A percentile compares a stretch with the other conserved stretches of the same genome.
Conservation (phyloP, 176 grass and related monocot species). For the Paspalum notatum region DNA sequence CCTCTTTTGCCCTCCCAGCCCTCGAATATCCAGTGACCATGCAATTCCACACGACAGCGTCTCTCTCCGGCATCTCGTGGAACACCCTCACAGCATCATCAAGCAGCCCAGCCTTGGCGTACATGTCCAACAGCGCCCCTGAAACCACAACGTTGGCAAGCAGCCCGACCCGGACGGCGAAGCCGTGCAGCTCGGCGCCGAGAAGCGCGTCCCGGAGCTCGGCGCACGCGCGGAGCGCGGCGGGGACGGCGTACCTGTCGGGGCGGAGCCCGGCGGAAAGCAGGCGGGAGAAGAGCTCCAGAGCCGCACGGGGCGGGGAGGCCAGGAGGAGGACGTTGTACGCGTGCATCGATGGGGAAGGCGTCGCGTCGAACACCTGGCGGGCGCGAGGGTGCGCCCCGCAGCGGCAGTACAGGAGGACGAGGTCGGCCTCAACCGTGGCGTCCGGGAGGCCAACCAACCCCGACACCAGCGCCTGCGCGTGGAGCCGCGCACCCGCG, state of each 20-base stretch:
- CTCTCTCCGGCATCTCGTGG: neutral
- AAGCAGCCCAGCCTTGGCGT: slow-evolving; percentile 50
- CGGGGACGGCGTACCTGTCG: slow-evolving; percentile 57
- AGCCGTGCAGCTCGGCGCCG: slow-evolving; percentile 41
- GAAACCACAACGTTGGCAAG: slow-evolving; percentile 43
- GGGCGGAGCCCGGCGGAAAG: slow-evolving; percentile 38
- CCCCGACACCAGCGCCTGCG: slow-evolving; percentile 32
- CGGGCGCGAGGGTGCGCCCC: slow-evolving; percentile 17
- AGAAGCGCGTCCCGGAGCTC: slow-evolving; percentile 29
- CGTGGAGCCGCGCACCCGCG: slow-evolving; percentile 35
- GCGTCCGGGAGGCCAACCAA: slow-evolving; percentile 34
- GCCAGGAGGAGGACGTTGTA: slow-evolving; percentile 66
- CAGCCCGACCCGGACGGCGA: slow-evolving; percentile 36
- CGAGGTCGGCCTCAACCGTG: slow-evolving; percentile 62
- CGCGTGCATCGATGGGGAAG: slow-evolving; percentile 46
- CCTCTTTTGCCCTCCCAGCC: slow-evolving; percentile 23
- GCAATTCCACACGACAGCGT: neutral
- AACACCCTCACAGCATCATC: slow-evolving; percentile 44
- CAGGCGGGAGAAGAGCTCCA: slow-evolving; percentile 37
- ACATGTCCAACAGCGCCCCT: slow-evolving; percentile 54
- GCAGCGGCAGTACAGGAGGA: slow-evolving; percentile 61
- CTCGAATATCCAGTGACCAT: slow-evolving; percentile 40
- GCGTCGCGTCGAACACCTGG: slow-evolving; percentile 54
- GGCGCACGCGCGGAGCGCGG: slow-evolving; percentile 42
- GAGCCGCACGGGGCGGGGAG: slow-evolving; percentile 11